These are phyloP conservation scores for Sedum album DNA, from an alignment of 164 flowering plant species.

Conservation along the genomic window DNA sequence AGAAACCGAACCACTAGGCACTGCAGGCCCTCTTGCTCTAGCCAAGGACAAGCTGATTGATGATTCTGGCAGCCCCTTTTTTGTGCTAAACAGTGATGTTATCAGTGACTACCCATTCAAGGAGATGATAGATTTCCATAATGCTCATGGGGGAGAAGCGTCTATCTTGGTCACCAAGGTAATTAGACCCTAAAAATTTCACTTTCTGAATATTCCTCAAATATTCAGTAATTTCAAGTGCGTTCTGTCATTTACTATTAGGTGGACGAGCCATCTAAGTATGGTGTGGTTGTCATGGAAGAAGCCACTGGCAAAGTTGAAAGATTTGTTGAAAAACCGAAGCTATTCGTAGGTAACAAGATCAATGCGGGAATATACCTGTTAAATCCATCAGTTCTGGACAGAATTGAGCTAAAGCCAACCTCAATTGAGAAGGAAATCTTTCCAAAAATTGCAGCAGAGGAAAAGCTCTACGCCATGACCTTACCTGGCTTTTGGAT, in stretches of 20 bases:
- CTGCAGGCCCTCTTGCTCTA: constrained; percentile 96
- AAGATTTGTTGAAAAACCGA: constrained; percentile 89
- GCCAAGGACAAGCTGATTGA: constrained; percentile 88
- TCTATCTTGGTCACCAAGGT: constrained; percentile 99
- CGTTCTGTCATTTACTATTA: constrained; percentile 14
- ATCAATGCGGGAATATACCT: constrained; percentile 97
- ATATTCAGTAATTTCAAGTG: background rate
- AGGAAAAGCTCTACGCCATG: constrained; percentile 79
- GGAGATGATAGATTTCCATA: constrained; percentile 86
- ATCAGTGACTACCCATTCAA: constrained; percentile 91
- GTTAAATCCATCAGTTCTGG: constrained; percentile 83
- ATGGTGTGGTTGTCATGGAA: constrained; percentile 92
- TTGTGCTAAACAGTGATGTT: constrained; percentile 97
- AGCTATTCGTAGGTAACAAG: constrained; percentile 92
- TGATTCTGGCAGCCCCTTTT: constrained; percentile 85
- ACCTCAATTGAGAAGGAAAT: constrained; percentile 94
- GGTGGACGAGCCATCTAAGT: constrained; percentile 98
- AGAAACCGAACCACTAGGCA: constrained; percentile 96
- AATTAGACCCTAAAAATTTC: constrained; percentile 23
- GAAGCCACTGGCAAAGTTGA: constrained; percentile 87
- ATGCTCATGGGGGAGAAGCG: constrained; percentile 97
- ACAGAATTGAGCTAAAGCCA: constrained; percentile 71
- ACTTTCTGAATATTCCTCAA: background rate
- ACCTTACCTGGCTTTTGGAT: constrained; percentile 97
- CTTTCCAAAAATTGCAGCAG: constrained; percentile 86